Base-by-base conservation (phyloP, 306 rosid genomes). In the Malus orientalis region DNA sequence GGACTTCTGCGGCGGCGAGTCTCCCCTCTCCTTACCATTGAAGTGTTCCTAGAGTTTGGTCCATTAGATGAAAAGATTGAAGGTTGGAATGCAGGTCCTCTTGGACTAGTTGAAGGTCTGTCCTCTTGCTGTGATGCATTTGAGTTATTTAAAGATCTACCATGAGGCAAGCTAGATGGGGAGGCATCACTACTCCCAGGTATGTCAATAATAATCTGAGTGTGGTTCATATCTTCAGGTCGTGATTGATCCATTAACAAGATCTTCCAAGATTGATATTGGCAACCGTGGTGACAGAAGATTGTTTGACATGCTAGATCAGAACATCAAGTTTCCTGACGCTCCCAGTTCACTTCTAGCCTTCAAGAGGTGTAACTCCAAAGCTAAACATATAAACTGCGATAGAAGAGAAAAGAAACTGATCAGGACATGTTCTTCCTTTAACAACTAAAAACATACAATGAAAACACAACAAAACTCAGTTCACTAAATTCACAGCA, bases 1-100 rank as follows among this genome's bases (percentile, higher is more conserved):
- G 99, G 97, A 83, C 97, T 92, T 81, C 97, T 86, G 63, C 81
- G 92, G 38, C 92, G 92, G 40, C 91, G 97, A 6, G 84, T 67
- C 11, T 95, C 97, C 78, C 90, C 96, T 69, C 96, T 87, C 65
- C 99, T 88, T 23, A 76, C 58, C 6, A 75, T 78, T 0, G 96
- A 86, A 67, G 92, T 77, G 81, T 80, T 95, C 79, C 99, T 82
- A 55, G 88, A 77, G 84, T 83, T 92, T 67, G 91, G 78, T 70
- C 85, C 93, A 81, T 75, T 88, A 15, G 88, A 71, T 60, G 90
- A 38, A 25, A 85, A 76, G 83, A 80, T 72, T 3, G 85, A 73
- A 59, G 93, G 88, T 70, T 72, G 86, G 60, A 84, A 65, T 58
- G 66, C 38, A 20, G 88, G 74, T n/a, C 62, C 42, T 79, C 84